Conservation (phyloP, 805 yeast genomes). For the Nadsonia fulvescens region DNA sequence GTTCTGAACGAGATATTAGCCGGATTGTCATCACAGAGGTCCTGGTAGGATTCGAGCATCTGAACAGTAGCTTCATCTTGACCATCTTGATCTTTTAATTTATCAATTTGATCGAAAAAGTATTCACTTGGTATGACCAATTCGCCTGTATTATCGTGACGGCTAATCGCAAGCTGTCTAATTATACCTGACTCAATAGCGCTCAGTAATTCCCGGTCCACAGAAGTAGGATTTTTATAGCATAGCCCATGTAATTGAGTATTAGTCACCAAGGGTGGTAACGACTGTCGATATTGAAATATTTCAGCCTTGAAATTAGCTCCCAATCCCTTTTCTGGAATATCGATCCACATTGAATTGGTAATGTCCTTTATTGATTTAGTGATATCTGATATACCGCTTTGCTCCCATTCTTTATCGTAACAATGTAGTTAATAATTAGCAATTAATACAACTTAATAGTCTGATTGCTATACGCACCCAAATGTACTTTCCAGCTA, state of each 20-base stretch:
- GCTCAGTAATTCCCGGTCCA: conserved; percentile 18
- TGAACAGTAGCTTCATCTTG: conserved; percentile 1
- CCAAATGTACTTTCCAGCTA: not conserved
- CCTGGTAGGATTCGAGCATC: conserved; percentile 8
- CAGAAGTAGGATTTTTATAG: conserved; percentile 18
- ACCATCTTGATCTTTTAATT: not conserved
- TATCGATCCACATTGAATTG: conserved; percentile 15
- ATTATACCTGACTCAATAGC: conserved; percentile 13
- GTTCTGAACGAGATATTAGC: conserved; percentile 13
- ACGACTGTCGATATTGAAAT: conserved; percentile 11
- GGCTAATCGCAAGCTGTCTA: conserved; percentile 15
- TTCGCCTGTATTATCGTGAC: conserved; percentile 17
- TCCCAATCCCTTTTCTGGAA: conserved; percentile 17
- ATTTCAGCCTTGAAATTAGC: conserved; percentile 13
- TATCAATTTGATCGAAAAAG: conserved; percentile 1
- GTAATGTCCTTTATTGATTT: conserved; percentile 13
- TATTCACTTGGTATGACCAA: conserved; percentile 7
- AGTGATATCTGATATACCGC: conserved; percentile 5
- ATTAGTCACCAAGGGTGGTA: conserved; percentile 18
- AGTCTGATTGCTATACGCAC: too few species aligned
- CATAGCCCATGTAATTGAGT: conserved; percentile 21
- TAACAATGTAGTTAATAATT: too few species aligned
- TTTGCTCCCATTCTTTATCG: conserved; percentile 1
- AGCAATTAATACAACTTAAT: too few species aligned
- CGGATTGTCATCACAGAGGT: conserved; percentile 13